Evolutionary conservation across 2,329 filamentous ascomycete species (phyloP).

Genomic region (Fusarium sp.): DNA sequence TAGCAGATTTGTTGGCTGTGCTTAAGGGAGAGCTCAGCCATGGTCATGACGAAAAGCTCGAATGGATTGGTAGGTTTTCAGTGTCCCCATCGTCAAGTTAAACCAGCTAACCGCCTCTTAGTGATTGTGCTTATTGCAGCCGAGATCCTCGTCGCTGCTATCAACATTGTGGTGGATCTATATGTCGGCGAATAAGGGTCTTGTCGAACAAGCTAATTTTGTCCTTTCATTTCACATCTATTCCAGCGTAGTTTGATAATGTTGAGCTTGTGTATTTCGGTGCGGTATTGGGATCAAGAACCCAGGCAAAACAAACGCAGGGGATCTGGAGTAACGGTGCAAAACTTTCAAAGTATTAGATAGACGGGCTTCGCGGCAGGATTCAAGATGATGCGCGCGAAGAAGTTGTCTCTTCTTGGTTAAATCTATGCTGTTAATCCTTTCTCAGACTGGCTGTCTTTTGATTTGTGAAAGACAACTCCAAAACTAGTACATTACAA

Average conservation of each 20-base stretch:
- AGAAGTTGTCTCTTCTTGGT: constrained; percentile 14
- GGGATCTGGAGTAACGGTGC: constrained; percentile 32
- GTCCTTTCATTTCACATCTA: not conserved
- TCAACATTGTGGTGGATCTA: constrained; percentile 95
- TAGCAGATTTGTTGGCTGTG: constrained; percentile 91
- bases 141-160: constrained; percentile 90
- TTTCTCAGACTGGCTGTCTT: constrained; percentile 21
- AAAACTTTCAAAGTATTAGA: constrained; percentile 40
- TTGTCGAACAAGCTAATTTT: not conserved
- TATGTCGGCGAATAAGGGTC: constrained; percentile 65
- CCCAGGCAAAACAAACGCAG: not conserved
- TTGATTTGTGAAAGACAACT: constrained; percentile 14
- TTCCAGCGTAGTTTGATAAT: constrained; percentile 12
- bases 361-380: constrained; percentile 42
- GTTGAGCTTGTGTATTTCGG: constrained; percentile 19
- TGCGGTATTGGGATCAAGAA: constrained; percentile 9
- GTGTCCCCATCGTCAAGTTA: not conserved
- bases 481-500: constrained; percentile 32
- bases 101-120: constrained; percentile 50
- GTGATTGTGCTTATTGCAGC: constrained; percentile 96
- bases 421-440: constrained; percentile 14
- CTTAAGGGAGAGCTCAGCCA: constrained; percentile 96
- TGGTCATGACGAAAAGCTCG: constrained; percentile 88
- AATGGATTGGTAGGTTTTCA: constrained; percentile 83
- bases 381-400: constrained; percentile 19